phyloP scores from a whole-genome alignment of 2,329 filamentous ascomycete species.

The Penicillium vulpinum region DNA sequence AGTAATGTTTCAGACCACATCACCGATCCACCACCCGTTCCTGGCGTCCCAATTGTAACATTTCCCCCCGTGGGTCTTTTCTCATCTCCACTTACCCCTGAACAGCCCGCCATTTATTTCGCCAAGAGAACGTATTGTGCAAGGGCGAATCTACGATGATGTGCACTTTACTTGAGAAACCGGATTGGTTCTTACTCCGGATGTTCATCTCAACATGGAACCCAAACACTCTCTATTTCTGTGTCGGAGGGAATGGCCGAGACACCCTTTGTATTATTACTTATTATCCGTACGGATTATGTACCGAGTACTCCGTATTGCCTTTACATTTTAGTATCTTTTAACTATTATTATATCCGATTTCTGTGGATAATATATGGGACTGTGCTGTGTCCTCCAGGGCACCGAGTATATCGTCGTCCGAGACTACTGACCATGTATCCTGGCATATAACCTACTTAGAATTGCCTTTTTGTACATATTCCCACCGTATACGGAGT shows the following conservation, averaged over 20 bases:
- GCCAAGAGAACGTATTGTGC: conserved; percentile 10
- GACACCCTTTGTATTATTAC: conserved; percentile 6
- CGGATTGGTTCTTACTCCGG: conserved; percentile 14
- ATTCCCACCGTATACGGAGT: not conserved
- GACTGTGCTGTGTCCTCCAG: conserved; percentile 7
- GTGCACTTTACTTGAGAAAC: conserved; percentile 11
- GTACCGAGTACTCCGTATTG: not conserved
- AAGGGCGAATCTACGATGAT: conserved; percentile 9
- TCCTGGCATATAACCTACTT: too few species aligned
- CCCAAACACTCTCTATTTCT: not conserved
- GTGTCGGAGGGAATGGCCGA: conserved; percentile 5
- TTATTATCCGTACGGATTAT: too few species aligned
- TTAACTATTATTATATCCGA: not conserved
- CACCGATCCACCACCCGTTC: conserved; percentile 25
- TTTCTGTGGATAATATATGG: conserved; percentile 7
- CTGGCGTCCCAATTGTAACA: conserved; percentile 16
- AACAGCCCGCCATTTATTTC: conserved; percentile 23
- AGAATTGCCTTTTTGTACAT: not conserved
- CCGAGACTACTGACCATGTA: not conserved
- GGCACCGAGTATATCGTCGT: conserved; percentile 4
- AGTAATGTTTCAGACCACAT: conserved; percentile 9
- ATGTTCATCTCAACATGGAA: conserved; percentile 9
- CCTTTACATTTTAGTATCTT: not conserved
- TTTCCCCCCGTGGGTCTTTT: conserved; percentile 6
- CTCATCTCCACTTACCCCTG: conserved; percentile 27